phyloP scores from a whole-genome alignment of 192 early-diverging fungal genomes.

The Coemansia sp. region DNA sequence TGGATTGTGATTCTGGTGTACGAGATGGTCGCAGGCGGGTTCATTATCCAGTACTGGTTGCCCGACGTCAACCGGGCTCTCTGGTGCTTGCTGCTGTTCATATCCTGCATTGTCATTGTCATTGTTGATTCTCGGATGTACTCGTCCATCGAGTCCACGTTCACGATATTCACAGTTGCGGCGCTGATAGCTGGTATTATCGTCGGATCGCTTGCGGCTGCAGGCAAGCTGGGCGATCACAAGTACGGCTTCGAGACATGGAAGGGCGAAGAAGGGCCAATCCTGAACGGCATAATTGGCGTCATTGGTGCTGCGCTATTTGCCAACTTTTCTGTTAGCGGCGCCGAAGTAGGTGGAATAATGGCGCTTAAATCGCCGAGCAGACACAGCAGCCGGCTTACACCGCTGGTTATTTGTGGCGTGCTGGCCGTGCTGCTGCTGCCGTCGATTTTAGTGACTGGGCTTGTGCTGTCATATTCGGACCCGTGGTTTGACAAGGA shows the following conservation, averaged over 20 bases:
- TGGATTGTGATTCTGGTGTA: slow-evolving; percentile 25
- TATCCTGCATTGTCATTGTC: slow-evolving; percentile 13
- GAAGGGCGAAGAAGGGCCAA: slow-evolving; percentile 11
- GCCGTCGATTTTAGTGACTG: slow-evolving; percentile 19
- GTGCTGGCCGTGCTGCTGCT: slow-evolving; percentile 6
- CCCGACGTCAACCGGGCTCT: slow-evolving; percentile 12
- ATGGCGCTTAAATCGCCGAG: slow-evolving; percentile 15
- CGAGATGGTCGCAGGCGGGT: slow-evolving; percentile 13
- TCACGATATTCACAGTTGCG: slow-evolving; percentile 10
- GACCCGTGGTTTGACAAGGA: slow-evolving; percentile 8
- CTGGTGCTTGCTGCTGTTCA: slow-evolving; percentile 19
- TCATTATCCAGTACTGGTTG: slow-evolving; percentile 21
- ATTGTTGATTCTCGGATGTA: slow-evolving; percentile 16
- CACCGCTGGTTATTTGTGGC: slow-evolving; percentile 7
- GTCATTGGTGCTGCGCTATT: slow-evolving; percentile 14
- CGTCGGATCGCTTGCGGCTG: slow-evolving; percentile 10
- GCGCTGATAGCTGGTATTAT: slow-evolving; percentile 14
- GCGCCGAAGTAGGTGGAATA: slow-evolving; percentile 7
- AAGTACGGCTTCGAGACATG: slow-evolving; percentile 23
- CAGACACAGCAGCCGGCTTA: slow-evolving; percentile 1
- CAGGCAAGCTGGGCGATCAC: slow-evolving; percentile 22
- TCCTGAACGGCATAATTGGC: slow-evolving; percentile 12
- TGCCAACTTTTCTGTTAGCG: slow-evolving; percentile 18
- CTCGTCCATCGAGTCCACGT: slow-evolving; percentile 8
- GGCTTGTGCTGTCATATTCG: slow-evolving; percentile 9